Percentiles rank a stretch among this genome's conserved stretches.
Evolutionary conservation across 2,329 filamentous ascomycete species (phyloP).

Genomic region (Didymella sp.): DNA sequence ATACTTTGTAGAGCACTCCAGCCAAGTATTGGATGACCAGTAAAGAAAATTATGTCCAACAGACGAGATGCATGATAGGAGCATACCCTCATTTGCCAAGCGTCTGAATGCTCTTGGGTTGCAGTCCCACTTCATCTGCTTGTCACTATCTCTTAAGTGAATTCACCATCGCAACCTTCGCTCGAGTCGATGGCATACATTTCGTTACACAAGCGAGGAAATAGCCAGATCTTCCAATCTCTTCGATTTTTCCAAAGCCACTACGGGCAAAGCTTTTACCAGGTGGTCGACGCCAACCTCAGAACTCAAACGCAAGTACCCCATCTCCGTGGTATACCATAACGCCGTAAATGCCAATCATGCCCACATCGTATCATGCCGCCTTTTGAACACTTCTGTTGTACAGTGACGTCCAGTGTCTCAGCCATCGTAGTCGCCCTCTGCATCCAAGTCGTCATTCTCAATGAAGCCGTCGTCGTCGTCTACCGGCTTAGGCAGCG

Average conservation of each 20-base stretch:
- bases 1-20: conserved; percentile 71
- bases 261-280: conserved; percentile 12
- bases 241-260: conserved; percentile 1
- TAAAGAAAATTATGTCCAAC: not conserved
- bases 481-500: conserved; percentile 33
- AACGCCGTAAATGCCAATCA: conserved; percentile 36
- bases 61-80: not conserved
- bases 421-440: conserved; percentile 47
- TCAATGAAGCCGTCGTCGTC: conserved; percentile 50
- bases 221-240: not conserved
- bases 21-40: not conserved
- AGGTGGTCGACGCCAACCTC: conserved; percentile 4
- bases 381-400: conserved; percentile 26
- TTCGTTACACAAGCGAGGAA: not conserved
- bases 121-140: not conserved
- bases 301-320: conserved; percentile 15
- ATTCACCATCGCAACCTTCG: not conserved
- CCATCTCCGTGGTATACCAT: conserved; percentile 31
- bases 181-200: not conserved
- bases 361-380: conserved; percentile 16
- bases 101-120: not conserved
- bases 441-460: conserved; percentile 49
- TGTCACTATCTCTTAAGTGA: not conserved
- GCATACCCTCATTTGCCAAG: not conserved
- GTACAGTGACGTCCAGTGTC: conserved; percentile 21